Conservation (phyloP, 1,284 basidiomycete genomes). For the Malassezia yamatoensis region DNA sequence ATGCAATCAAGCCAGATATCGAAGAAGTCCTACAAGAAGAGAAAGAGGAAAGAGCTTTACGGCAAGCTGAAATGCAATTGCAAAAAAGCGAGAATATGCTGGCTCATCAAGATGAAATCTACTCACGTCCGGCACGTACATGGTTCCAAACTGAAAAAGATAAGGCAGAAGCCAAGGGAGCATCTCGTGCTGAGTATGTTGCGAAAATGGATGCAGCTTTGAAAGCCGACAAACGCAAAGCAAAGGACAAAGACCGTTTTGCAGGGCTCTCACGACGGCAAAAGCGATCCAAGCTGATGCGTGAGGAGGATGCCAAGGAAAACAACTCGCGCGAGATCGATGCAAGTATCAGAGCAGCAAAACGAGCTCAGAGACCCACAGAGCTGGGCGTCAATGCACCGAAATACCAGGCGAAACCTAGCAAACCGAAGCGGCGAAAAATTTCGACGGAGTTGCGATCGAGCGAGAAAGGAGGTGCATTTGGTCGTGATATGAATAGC, state of each 20-base stretch:
- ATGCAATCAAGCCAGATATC: constrained; percentile 67
- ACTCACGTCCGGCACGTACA: constrained; percentile 79
- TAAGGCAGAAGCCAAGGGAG: constrained; percentile 61
- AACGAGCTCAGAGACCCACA: constrained; percentile 32
- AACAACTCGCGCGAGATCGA: constrained; percentile 20
- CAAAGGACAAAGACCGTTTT: constrained; percentile 25
- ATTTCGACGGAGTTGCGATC: constrained; percentile 8
- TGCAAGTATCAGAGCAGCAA: constrained; percentile 35
- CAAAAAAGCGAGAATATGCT: constrained; percentile 92
- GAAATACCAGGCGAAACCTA: constrained; percentile 10
- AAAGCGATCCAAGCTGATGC: constrained; percentile 31
- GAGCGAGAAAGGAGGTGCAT: constrained; percentile 15
- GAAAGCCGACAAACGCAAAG: constrained; percentile 14
- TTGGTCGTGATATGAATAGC: constrained; percentile 20
- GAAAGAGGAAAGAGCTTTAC: constrained; percentile 74
- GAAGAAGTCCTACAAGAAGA: constrained; percentile 77
- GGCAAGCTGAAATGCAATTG: constrained; percentile 80
- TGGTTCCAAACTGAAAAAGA: constrained; percentile 93
- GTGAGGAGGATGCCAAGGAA: constrained; percentile 36
- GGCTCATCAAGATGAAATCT: constrained; percentile 88
- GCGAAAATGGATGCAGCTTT: constrained; percentile 22
- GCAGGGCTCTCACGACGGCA: constrained; percentile 35
- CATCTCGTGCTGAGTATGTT: constrained; percentile 26
- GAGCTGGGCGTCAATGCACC: constrained; percentile 30
- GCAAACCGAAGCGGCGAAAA: constrained; percentile 18